Evolutionary conservation across 495 filamentous ascomycete genomes (phyloP).

Genomic region (Xylaria nigripes): DNA sequence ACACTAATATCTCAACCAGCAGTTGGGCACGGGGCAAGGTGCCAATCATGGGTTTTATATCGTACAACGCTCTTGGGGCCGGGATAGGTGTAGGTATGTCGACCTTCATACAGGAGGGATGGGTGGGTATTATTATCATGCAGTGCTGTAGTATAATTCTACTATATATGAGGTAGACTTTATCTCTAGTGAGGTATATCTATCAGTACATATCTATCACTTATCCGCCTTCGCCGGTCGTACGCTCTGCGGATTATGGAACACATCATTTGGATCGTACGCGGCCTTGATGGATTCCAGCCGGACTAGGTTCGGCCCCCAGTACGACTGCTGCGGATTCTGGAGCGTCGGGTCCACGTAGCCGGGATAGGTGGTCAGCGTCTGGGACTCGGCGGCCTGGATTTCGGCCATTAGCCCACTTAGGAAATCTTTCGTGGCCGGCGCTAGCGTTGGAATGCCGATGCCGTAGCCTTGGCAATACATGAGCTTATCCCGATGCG

Average conservation of each 20-base stretch:
- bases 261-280: slow-evolving; percentile 48
- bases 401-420: slow-evolving; percentile 39
- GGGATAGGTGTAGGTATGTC: no score
- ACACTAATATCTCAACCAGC: no score
- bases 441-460: slow-evolving; percentile 35
- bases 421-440: slow-evolving; percentile 39
- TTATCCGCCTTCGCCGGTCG: slow-evolving; percentile 26
- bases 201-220: no score
- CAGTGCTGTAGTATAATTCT: background rate
- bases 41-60: no score
- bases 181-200: no score
- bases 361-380: slow-evolving; percentile 55
- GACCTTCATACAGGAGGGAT: no score
- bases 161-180: background rate
- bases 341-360: slow-evolving; percentile 58
- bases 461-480: slow-evolving; percentile 52
- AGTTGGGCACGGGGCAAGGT: no score
- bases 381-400: slow-evolving; percentile 21
- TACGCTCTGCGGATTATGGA: slow-evolving; percentile 60
- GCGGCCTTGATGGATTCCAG: slow-evolving; percentile 45
- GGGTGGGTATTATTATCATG: background rate
- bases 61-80: no score
- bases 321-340: slow-evolving; percentile 48
- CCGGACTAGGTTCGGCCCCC: slow-evolving; percentile 41
- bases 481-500: slow-evolving; percentile 50